Percentiles rank a stretch among this genome's conserved stretches.
Conservation (phyloP, 495 filamentous ascomycete species). For the Cryomyces minteri region DNA sequence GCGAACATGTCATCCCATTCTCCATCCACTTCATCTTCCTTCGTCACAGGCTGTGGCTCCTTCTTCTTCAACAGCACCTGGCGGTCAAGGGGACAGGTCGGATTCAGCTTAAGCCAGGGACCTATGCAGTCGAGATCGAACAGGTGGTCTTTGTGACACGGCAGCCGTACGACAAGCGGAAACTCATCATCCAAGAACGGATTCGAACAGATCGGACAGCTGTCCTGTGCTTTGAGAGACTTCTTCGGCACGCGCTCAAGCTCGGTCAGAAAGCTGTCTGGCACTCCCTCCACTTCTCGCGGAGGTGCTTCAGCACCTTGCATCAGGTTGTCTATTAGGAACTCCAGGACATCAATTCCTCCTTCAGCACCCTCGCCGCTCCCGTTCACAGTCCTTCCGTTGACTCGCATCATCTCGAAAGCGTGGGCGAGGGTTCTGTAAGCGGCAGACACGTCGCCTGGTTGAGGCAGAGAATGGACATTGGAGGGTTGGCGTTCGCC, state of each 20-base stretch:
- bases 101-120: slow-evolving; percentile 78
- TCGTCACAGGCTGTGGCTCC: slow-evolving; percentile 28
- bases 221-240: slow-evolving; percentile 42
- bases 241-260: slow-evolving; percentile 66
- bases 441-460: slow-evolving; percentile 48
- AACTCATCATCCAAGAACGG: slow-evolving; percentile 60
- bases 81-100: slow-evolving; percentile 77
- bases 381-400: neutral
- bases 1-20: slow-evolving; percentile 24
- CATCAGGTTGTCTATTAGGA: slow-evolving; percentile 45
- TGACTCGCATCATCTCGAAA: slow-evolving; percentile 24
- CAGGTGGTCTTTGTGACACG: slow-evolving; percentile 61
- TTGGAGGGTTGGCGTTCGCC: slow-evolving; percentile 29
- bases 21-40: slow-evolving; percentile 23
- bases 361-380: slow-evolving; percentile 7
- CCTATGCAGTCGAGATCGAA: slow-evolving; percentile 93
- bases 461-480: slow-evolving; percentile 49
- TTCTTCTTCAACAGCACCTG: slow-evolving; percentile 61
- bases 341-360: slow-evolving; percentile 32
- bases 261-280: slow-evolving; percentile 62
- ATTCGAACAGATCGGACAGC: slow-evolving; percentile 77
- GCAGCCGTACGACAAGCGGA: slow-evolving; percentile 72
- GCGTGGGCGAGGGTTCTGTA: slow-evolving; percentile 42
- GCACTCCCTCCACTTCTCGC: slow-evolving; percentile 49
- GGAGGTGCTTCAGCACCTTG: slow-evolving; percentile 46